Conservation (phyloP, 768 basidiomycete genomes). For the Kwoniella botswanensis region DNA sequence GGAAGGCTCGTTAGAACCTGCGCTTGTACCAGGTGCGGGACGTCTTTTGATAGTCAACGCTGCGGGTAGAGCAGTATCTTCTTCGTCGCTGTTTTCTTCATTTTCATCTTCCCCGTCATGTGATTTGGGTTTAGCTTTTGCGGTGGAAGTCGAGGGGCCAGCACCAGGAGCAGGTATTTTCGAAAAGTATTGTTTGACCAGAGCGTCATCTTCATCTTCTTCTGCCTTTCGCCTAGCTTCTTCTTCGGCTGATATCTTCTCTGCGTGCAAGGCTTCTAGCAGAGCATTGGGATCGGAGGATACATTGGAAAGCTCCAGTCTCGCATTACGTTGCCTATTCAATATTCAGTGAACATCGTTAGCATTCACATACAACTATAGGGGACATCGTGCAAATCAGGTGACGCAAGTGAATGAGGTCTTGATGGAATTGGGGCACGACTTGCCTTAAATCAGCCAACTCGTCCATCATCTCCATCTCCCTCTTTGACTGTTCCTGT, state of each 20-base stretch:
- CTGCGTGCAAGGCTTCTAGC: conserved; percentile 55
- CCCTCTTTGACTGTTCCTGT: conserved; percentile 87
- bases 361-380: background rate
- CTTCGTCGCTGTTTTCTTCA: conserved; percentile 23
- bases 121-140: conserved; percentile 44
- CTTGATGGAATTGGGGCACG: no score
- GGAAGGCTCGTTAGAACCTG: conserved; percentile 43
- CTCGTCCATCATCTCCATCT: conserved; percentile 98
- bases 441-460: conserved; percentile 70
- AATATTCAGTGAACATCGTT: background rate
- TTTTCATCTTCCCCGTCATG: conserved; percentile 28
- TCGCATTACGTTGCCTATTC: conserved; percentile 69
- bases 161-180: conserved; percentile 62
- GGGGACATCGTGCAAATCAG: background rate
- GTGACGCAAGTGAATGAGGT: conserved; percentile 57
- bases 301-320: conserved; percentile 69
- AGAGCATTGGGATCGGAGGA: conserved; percentile 71
- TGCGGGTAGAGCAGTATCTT: conserved; percentile 27
- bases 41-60: conserved; percentile 53
- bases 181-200: conserved; percentile 85
- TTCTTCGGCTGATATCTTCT: conserved; percentile 71
- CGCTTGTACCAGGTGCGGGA: conserved; percentile 24
- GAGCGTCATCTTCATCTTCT: conserved; percentile 89
- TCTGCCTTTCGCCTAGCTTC: conserved; percentile 67
- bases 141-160: conserved; percentile 17